Evolutionary conservation across 2,329 filamentous ascomycete genomes (phyloP), one percentile per base, ranked within the genome.

Genomic region (Pestalotiopsis sp.): DNA sequence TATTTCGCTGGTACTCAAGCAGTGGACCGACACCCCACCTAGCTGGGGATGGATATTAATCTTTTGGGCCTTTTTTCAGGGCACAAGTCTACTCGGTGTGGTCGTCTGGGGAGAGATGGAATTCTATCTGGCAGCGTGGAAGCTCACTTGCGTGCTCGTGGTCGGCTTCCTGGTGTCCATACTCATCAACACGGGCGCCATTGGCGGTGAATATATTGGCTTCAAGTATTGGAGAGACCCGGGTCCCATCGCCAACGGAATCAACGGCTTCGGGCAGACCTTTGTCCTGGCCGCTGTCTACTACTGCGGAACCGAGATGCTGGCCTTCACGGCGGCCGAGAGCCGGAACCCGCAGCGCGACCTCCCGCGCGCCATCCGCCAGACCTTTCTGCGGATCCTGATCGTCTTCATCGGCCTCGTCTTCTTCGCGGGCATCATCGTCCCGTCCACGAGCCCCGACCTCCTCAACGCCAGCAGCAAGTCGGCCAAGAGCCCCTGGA

Each of bases 11-110:
- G 79, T 84, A 4, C 79, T 84, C 67, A 77, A 77, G 4, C 81
- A 81, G 60, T 84, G 82, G 81, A 80, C 80, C 0, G 77, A 81
- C 35, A 75, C 75, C 1, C 76, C 84, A 1, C 82, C 82, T 4
- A 40, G 52, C 60, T 85, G 80, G 72, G 82, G 74, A 3, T 84
- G 82, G 81, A 81, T 84, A 22, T 68, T 84, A 6, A 79, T 84
- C 6, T 83, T 80, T 70, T 84, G 80, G 80, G 76, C 77, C 3
- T 71, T 83, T 9, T 84, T 83, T 66, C 77, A 82, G 65, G 72
- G 70, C 3, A 72, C 83, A 6, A 81, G 78, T 0, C 76, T 83
- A 1, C 69, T 77, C 1, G 75, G 75, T 3, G 69, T 76, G 6
- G 74, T 75, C 6, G 70, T 76, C 17, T 77, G 76, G 56, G 75